Conservation (phyloP, 371 early-diverging fungal genomes). For the Quaeritorhiza haematococci region DNA sequence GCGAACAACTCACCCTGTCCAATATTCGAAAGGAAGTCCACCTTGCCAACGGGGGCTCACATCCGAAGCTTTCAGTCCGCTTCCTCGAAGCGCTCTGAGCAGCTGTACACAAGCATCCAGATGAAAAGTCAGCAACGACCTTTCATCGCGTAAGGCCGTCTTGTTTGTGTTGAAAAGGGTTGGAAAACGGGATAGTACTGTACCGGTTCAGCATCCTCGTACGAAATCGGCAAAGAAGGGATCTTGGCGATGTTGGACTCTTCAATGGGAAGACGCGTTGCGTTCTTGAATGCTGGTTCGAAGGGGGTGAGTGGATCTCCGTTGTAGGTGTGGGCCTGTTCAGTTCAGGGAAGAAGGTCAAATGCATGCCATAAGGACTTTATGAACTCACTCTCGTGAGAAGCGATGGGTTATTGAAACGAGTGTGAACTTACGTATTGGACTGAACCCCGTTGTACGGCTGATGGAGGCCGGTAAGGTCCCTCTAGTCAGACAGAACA, state of each 20-base stretch:
- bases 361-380: too few relatives aligned
- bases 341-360: too few relatives aligned
- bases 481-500: too few relatives aligned
- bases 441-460: slow-evolving; percentile 59
- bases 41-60: slow-evolving; percentile 15
- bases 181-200: background rate
- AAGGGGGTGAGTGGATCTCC: slow-evolving; percentile 69
- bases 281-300: slow-evolving; percentile 48
- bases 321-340: slow-evolving; percentile 36
- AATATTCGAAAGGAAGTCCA: slow-evolving; percentile 18
- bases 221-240: slow-evolving; percentile 64
- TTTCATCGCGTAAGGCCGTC: background rate
- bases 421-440: slow-evolving; percentile 24
- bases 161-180: background rate
- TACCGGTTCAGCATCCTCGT: slow-evolving; percentile 48
- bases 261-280: slow-evolving; percentile 42
- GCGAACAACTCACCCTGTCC: slow-evolving; percentile 20
- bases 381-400: too few relatives aligned
- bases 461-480: slow-evolving; percentile 57
- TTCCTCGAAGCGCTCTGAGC: slow-evolving; percentile 12
- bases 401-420: too few relatives aligned
- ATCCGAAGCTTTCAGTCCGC: background rate
- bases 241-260: slow-evolving; percentile 52
- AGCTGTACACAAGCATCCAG: too few relatives aligned
- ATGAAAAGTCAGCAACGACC: background rate